Percentiles rank a stretch among this genome's conserved stretches.
Evolutionary conservation across 371 early-diverging fungal species (phyloP).

Genomic region (Fennellomyces sp.): DNA sequence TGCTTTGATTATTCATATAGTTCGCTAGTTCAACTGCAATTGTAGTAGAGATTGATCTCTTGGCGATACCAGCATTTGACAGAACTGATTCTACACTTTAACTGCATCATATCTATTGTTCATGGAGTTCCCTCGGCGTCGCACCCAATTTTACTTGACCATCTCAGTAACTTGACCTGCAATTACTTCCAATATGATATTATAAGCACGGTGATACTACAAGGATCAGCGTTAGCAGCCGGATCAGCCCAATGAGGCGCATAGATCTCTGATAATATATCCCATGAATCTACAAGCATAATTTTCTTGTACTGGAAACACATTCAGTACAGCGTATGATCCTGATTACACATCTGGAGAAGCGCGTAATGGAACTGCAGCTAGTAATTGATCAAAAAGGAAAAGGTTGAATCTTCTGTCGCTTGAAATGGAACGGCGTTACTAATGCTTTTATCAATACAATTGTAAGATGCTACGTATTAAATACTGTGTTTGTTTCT

Average conservation of each 20-base stretch:
- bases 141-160: too few relatives aligned
- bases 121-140: conserved; percentile 10
- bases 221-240: too few relatives aligned
- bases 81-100: conserved; percentile 36
- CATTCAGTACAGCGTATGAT: conserved; percentile 15
- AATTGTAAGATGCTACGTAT: too few relatives aligned
- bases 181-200: too few relatives aligned
- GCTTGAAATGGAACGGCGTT: too few relatives aligned
- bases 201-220: too few relatives aligned
- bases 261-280: conserved; percentile 46
- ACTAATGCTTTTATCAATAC: too few relatives aligned
- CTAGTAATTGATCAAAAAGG: conserved; percentile 22
- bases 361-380: conserved; percentile 43
- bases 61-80: conserved; percentile 27
- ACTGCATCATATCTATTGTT: conserved; percentile 35
- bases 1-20: conserved; percentile 48
- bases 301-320: conserved; percentile 28
- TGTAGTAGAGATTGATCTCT: conserved; percentile 23
- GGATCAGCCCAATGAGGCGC: too few relatives aligned
- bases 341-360: conserved; percentile 27
- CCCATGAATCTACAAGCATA: conserved; percentile 37
- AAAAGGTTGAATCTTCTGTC: too few relatives aligned
- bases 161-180: too few relatives aligned
- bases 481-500: too few relatives aligned
- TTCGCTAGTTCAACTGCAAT: conserved; percentile 37